These are phyloP conservation scores for Penicillium sp. DNA, from an alignment of 2,329 filamentous ascomycete species.

Conservation along the genomic window DNA sequence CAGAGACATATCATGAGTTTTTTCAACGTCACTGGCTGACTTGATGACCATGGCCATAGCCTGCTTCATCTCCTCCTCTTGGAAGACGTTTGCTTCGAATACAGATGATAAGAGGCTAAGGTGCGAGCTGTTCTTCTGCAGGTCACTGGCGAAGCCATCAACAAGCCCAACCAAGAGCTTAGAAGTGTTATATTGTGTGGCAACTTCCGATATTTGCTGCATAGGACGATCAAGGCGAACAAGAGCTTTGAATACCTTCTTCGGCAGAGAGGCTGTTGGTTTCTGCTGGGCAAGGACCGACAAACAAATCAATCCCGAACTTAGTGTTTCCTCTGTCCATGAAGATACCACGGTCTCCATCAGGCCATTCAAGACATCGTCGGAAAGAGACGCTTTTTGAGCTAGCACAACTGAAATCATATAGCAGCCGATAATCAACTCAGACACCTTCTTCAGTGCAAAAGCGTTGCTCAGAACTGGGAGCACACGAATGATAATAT, in stretches of 20 bases:
- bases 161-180: conserved; percentile 40
- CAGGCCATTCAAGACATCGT: conserved; percentile 76
- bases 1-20: conserved; percentile 31
- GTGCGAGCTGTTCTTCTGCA: conserved; percentile 36
- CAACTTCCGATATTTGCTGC: conserved; percentile 35
- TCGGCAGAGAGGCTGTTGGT: conserved; percentile 67
- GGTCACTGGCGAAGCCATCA: conserved; percentile 32
- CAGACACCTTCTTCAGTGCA: conserved; percentile 70
- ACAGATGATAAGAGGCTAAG: conserved; percentile 49
- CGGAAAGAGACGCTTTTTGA: conserved; percentile 75
- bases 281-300: conserved; percentile 80
- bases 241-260: conserved; percentile 62
- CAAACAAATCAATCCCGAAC: conserved; percentile 75
- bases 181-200: conserved; percentile 33
- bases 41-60: conserved; percentile 37
- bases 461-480: conserved; percentile 76
- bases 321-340: conserved; percentile 72
- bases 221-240: conserved; percentile 35
- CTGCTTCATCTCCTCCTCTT: conserved; percentile 28
- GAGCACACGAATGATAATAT: conserved; percentile 66
- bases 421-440: conserved; percentile 82
- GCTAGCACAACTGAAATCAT: conserved; percentile 87
- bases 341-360: conserved; percentile 85
- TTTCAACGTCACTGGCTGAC: conserved; percentile 50
- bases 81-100: conserved; percentile 34